Evolutionary conservation across 78 protist genomes (phyloP), one percentile per base, ranked within the genome.

Genomic region (Thecamonas trahens): DNA sequence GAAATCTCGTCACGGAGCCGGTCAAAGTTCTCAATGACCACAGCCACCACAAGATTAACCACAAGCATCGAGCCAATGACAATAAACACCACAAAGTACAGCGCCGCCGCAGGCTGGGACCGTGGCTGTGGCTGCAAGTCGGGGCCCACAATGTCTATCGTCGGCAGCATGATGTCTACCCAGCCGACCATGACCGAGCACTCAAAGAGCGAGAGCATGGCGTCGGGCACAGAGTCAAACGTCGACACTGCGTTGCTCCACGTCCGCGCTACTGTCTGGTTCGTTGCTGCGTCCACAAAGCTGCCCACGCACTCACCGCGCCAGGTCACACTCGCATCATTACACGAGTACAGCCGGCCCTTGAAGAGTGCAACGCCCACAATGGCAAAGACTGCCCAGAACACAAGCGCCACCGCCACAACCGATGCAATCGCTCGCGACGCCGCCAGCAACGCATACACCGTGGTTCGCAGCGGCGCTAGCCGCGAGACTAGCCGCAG

Each of bases 401-500:
- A 54, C 50, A 71, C 29, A 8, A 73, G 1, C 11, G 55, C 18
- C 35, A 84, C 69, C 20, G 45, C 11, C 24, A 18, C 20, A 26
- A 74, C 78, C 50, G 34, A 44, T 37, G 28, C 5, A 40, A 77
- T 14, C n/a, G 61, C 60, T 2, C 84, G 89, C 24, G 70, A 13
- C 5, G 71, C 42, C 7, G 5, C 9, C 6, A 53, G 50, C 6
- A 60, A 24, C 7, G 57, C 60, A 9, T 37, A 5, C 18, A 44
- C 17, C 32, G 47, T 34, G 20, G n/a, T n/a, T n/a, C n/a, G n/a
- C n/a, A n/a, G n/a, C n/a, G n/a, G n/a, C n/a, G n/a, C n/a, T n/a
- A n/a, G n/a, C 3, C 67, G 68, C 37, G 58, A 29, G 67, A 84
- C 8, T 29, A 84, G 62, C 3, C 89, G 89, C 34, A 84, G 75